Base-by-base conservation (phyloP, 352 stramenopile genomes). In the Blastocystis sp. region DNA sequence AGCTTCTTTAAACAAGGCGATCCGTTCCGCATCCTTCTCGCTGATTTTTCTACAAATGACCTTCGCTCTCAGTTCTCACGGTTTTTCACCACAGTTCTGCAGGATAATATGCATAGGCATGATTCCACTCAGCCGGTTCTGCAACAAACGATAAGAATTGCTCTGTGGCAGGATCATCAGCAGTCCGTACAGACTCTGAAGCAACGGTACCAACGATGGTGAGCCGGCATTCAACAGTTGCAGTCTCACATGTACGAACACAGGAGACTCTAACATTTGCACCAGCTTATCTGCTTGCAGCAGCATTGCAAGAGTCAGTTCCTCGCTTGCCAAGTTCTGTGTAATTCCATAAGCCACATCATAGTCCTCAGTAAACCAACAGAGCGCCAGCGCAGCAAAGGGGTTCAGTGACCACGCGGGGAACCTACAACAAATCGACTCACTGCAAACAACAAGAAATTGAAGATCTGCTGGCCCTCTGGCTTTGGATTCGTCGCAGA, bases 231-330 rank as follows among this genome's bases (percentile, higher is more conserved):
- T 96, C 0, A 99, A 91, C 11, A 99, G 92, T 92, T 99, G 97
- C 34, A 99, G 92, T 30, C 98, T 93, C 91, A 99, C 95, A 78
- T 98, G 94, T 78, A 99, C 95, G 93, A 99, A 99, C 65, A 99
- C 98, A 3, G 98, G 98, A 68, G 96, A 99, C 92, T 99, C 98
- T 59, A 99, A 92, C 13, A 99, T 92, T 91, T 99, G 97, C 43
- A 99, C 96, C 47, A 99, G 93, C 91, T 99, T 99, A 93, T 99
- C 98, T 88, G 99, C 95, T 93, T 99, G 97, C 95, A 99, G 98
- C 6, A 99, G 92, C 91, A 98, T 99, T 4, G 96, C 96, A 30
- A 98, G 95, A n/a, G 95, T 98, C 16, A 98, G 95, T 87, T 98
- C 95, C 90, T 98, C 95, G 53, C 96, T 92, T n/a, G 95, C 97